A percentile compares a stretch with the other conserved stretches of the same genome.
Evolutionary conservation across 129 eudicot species (phyloP).

Genomic region (Kitagawia praeruptora): DNA sequence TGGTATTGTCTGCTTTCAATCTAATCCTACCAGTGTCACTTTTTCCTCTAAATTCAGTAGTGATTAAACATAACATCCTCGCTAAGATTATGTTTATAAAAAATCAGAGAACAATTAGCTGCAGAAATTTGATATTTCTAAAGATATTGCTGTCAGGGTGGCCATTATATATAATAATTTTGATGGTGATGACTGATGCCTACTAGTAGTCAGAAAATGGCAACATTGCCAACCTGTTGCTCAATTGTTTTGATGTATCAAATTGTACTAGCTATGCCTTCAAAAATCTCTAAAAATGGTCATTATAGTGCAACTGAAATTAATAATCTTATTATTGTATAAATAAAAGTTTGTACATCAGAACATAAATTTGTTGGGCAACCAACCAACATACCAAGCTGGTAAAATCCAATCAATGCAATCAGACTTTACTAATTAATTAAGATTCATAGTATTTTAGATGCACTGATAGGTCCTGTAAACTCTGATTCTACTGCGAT

Average conservation of each 20-base stretch:
- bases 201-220: not conserved
- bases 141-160: not conserved
- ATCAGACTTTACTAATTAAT: constrained; percentile 14
- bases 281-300: not conserved
- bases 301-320: not conserved
- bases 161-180: not conserved
- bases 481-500: constrained; percentile 28
- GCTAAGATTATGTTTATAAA: not conserved
- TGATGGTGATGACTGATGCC: constrained; percentile 8
- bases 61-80: not conserved
- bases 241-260: not conserved
- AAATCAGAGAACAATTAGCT: not conserved
- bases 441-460: constrained; percentile 27
- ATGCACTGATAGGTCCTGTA: constrained; percentile 19
- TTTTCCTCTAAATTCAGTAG: not conserved
- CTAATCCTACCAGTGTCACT: not conserved
- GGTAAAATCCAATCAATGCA: constrained; percentile 10
- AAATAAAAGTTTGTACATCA: not conserved
- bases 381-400: constrained; percentile 12
- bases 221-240: constrained; percentile 9
- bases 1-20: not conserved
- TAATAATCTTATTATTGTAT: not conserved
- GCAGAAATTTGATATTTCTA: constrained; percentile 5
- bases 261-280: not conserved
- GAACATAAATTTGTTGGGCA: constrained; percentile 5